Evolutionary conservation across 2,329 filamentous ascomycete genomes (phyloP).

Genomic region (Huntiella decipiens): DNA sequence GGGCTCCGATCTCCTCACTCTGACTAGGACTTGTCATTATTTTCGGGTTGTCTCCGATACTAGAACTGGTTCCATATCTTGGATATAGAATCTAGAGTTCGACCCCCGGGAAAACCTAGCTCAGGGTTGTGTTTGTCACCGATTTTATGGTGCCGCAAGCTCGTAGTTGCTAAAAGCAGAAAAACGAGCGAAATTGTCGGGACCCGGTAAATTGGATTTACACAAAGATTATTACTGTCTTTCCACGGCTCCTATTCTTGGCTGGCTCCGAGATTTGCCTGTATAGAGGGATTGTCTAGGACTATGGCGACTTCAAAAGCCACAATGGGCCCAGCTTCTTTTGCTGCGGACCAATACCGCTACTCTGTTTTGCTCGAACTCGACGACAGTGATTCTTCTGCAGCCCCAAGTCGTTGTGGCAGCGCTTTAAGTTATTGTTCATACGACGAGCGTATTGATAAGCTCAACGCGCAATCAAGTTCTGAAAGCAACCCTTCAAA

Average conservation of each 20-base stretch:
- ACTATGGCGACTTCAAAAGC: too few species aligned
- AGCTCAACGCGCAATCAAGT: background rate
- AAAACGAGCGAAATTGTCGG: too few species aligned
- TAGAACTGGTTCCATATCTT: background rate
- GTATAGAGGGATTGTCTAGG: too few species aligned
- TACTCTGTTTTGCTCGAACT: conserved; percentile 10
- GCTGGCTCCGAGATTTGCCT: too few species aligned
- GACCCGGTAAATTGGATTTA: too few species aligned
- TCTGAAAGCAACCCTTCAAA: background rate
- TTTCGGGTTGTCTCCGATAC: background rate
- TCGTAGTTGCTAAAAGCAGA: too few species aligned
- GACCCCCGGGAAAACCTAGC: background rate
- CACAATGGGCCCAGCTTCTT: conserved; percentile 6
- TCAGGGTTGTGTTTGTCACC: too few species aligned
- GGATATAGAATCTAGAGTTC: background rate
- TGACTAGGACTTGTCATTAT: background rate
- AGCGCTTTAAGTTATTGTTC: conserved; percentile 10
- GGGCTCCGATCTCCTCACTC: too few species aligned
- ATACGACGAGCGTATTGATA: conserved; percentile 8
- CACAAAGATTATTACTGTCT: too few species aligned
- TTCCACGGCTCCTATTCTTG: too few species aligned
- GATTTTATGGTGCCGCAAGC: too few species aligned
- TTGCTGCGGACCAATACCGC: conserved; percentile 8
- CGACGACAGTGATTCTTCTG: conserved; percentile 7
- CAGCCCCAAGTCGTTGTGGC: conserved; percentile 10